phyloP scores from a whole-genome alignment of 2,329 filamentous ascomycete genomes.

The Alternaria hordeiaustralica region DNA sequence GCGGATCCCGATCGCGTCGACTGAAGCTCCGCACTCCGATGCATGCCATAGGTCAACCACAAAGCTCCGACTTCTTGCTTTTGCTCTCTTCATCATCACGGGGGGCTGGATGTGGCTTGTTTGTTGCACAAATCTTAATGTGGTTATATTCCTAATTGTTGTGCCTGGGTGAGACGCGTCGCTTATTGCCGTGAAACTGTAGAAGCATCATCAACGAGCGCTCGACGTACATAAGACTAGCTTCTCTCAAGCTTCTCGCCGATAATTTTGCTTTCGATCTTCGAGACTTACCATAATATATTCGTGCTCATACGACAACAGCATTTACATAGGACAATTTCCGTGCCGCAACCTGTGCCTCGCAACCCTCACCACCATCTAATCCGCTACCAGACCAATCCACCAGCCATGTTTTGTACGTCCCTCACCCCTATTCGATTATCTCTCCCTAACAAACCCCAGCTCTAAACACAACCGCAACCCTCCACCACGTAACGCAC shows the following conservation, averaged over 20 bases:
- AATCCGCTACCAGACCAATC: neutral
- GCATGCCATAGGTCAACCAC: neutral
- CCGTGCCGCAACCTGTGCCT: neutral
- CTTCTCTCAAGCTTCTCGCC: neutral
- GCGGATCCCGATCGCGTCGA: slow-evolving; percentile 5
- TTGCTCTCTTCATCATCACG: neutral
- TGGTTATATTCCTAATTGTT: neutral
- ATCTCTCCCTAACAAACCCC: neutral
- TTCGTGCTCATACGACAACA: neutral
- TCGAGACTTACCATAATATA: neutral
- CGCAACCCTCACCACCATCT: neutral
- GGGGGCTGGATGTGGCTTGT: neutral
- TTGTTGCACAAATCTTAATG: neutral
- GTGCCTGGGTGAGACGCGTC: slow-evolving; percentile 5
- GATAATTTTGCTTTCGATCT: neutral
- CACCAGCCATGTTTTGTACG: slow-evolving; percentile 40
- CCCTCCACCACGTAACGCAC: slow-evolving; percentile 42
- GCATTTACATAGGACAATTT: neutral
- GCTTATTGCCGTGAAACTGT: slow-evolving; percentile 14
- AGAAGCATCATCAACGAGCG: slow-evolving; percentile 3
- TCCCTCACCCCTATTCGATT: neutral
- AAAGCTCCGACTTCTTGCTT: neutral
- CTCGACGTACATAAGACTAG: neutral
- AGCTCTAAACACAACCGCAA: slow-evolving; percentile 44
- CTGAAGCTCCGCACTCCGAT: neutral